Conservation (phyloP, 805 yeast species). For the Wickerhamomyces xylosicus region DNA sequence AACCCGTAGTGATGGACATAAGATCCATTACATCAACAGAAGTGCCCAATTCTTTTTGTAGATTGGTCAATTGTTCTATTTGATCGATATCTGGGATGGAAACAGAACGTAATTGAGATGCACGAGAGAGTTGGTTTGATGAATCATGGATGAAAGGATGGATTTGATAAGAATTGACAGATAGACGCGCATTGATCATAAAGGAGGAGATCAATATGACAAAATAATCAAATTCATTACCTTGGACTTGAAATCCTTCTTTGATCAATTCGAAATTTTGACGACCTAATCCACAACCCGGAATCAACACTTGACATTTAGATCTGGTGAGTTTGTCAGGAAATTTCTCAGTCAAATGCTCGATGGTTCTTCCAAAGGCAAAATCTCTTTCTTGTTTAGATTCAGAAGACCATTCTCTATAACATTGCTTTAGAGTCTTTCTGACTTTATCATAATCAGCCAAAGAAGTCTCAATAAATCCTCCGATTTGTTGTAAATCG, state of each 20-base stretch:
- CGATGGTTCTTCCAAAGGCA: slow-evolving; percentile 29
- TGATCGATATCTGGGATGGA: slow-evolving; percentile 45
- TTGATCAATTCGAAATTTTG: slow-evolving; percentile 43
- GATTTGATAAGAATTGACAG: slow-evolving; percentile 29
- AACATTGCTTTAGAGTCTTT: slow-evolving; percentile 43
- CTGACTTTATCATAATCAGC: slow-evolving; percentile 51
- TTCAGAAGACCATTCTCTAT: slow-evolving; percentile 53
- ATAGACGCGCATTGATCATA: slow-evolving; percentile 36
- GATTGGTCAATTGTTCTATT: slow-evolving; percentile 22
- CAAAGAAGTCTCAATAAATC: slow-evolving; percentile 10
- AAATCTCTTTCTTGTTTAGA: slow-evolving; percentile 34
- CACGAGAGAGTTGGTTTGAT: slow-evolving; percentile 34
- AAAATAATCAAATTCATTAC: slow-evolving; percentile 57
- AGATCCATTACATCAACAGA: slow-evolving; percentile 33
- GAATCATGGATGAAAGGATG: slow-evolving; percentile 47
- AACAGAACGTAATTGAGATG: slow-evolving; percentile 39
- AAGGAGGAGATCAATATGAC: slow-evolving; percentile 50
- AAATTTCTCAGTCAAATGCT: slow-evolving; percentile 20
- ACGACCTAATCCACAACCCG: slow-evolving; percentile 60
- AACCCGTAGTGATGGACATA: slow-evolving; percentile 68
- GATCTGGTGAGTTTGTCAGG: slow-evolving; percentile 29
- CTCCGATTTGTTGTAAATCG: neutral
- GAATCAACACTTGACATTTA: slow-evolving; percentile 36
- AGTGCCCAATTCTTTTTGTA: slow-evolving; percentile 24
- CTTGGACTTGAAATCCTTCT: slow-evolving; percentile 52